phyloP scores from a whole-genome alignment of 495 filamentous ascomycete species.

The Penicillium paradoxum region DNA sequence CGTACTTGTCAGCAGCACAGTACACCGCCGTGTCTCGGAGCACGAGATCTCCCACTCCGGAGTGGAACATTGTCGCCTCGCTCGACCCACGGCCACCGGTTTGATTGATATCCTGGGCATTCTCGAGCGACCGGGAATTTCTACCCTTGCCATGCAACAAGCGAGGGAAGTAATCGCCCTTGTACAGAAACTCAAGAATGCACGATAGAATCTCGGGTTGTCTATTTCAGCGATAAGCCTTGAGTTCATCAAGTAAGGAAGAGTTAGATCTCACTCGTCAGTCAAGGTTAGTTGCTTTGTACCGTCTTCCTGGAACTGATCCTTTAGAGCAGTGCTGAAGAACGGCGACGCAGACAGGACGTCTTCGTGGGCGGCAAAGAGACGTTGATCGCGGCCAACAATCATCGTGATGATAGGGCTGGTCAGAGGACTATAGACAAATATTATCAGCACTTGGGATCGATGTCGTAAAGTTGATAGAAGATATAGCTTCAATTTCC shows the following conservation, averaged over 20 bases:
- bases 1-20: constrained; percentile 82
- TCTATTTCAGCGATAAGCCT: constrained; percentile 20
- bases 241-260: background rate
- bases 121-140: constrained; percentile 67
- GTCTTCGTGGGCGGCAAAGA: constrained; percentile 71
- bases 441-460: background rate
- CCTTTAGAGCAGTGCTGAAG: constrained; percentile 51
- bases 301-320: constrained; percentile 52
- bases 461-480: background rate
- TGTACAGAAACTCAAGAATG: constrained; percentile 66
- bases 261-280: constrained; percentile 43
- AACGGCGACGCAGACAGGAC: constrained; percentile 55
- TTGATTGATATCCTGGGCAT: constrained; percentile 38
- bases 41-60: constrained; percentile 62
- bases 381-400: constrained; percentile 71
- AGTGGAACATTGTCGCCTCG: constrained; percentile 69
- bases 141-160: constrained; percentile 45
- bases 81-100: constrained; percentile 57
- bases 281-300: constrained; percentile 54
- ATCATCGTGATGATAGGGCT: constrained; percentile 80
- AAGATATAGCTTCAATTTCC: too few species aligned
- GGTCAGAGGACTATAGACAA: constrained; percentile 49
- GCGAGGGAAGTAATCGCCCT: constrained; percentile 63
- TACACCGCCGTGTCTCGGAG: constrained; percentile 89
- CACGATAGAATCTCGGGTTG: constrained; percentile 63